Evolutionary conservation across 2,329 filamentous ascomycete genomes (phyloP).

Genomic region (Plectosphaerella sp.): DNA sequence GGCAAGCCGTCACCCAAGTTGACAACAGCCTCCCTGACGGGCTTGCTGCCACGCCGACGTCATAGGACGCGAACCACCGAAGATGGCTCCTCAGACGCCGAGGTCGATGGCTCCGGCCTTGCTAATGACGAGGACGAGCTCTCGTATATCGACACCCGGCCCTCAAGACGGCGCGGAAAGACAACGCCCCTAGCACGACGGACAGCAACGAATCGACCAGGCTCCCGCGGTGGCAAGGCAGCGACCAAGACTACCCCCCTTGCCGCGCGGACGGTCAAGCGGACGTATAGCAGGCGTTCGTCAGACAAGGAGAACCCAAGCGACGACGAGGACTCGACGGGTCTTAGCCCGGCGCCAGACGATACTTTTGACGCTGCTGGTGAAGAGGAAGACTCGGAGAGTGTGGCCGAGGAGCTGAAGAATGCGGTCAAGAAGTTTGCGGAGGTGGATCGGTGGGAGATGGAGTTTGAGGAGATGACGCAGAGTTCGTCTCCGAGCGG

Average conservation of each 20-base stretch:
- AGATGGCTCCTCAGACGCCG: conserved; percentile 40
- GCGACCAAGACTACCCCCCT: conserved; percentile 16
- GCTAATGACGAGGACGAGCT: conserved; percentile 54
- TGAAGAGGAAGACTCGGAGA: conserved; percentile 13
- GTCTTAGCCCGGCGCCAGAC: conserved; percentile 39
- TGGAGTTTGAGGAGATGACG: conserved; percentile 62
- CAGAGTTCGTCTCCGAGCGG: conserved; percentile 50
- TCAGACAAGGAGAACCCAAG: conserved; percentile 57
- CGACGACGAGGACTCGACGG: conserved; percentile 25
- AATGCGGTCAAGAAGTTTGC: conserved; percentile 58
- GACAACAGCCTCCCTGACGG: conserved; percentile 51
- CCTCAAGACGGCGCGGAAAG: conserved; percentile 26
- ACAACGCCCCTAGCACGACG: conserved; percentile 22
- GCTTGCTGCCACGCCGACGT: conserved; percentile 48
- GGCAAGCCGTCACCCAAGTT: conserved; percentile 35
- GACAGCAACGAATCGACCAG: conserved; percentile 16
- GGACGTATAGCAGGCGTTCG: conserved; percentile 45
- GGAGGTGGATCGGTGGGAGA: conserved; percentile 65
- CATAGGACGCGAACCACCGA: conserved; percentile 30
- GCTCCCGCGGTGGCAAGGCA: conserved; percentile 14
- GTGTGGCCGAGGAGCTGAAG: conserved; percentile 47
- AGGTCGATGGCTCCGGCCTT: conserved; percentile 42
- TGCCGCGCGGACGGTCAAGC: conserved; percentile 7
- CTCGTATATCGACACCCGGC: conserved; percentile 35
- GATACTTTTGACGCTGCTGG: conserved; percentile 32